Base-by-base conservation (phyloP, 2,329 filamentous ascomycete species). In the Pseudogymnoascus sp. region DNA sequence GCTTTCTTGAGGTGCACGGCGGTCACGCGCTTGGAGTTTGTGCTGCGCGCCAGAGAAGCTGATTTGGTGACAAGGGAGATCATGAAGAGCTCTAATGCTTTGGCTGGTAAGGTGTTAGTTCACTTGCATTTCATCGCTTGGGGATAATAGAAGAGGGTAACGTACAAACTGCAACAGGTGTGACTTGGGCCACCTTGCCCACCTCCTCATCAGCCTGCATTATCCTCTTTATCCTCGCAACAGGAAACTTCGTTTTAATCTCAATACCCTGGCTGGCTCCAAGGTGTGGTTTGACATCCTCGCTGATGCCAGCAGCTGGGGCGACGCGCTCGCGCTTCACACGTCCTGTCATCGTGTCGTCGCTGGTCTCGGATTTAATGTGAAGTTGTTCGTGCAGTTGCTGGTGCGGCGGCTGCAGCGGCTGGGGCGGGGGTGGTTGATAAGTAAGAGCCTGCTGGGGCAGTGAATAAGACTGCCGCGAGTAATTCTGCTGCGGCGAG, bases 191-290 rank as follows among this genome's bases (percentile, higher is more conserved):
- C 8, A 99, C 94, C 77, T 99, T 99, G 64, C 94, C 94, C 0
- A 99, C 92, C 73, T 99, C 94, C 72, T 99, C 94, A 71, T 99
- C 94, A 9, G 93, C 93, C 76, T 99, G 94, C 94, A 99, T 97
- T 70, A 99, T 97, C 59, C 94, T 86, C 81, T 99, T 99, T 79
- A 99, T 99, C 64, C 94, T 84, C 11, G 94, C 94, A 33, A 96
- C 96, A 1, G 94, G 94, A 71, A 99, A 99, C 71, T 97, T 97
- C 35, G 93, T 97, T 75, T 85, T 90, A 68, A 99, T 91, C 44
- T 91, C 74, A 76, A 96, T 76, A 74, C 83, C 73, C 76, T 85
- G 68, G 84, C 75, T 44, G 74, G 72, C 31, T 74, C 72, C 61
- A 75, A 71, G 41, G 29, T 40, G 35, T 3, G 57, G 35, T 2